These are phyloP conservation scores for Panus rudis DNA, from an alignment of 768 basidiomycete genomes.

Conservation along the genomic window DNA sequence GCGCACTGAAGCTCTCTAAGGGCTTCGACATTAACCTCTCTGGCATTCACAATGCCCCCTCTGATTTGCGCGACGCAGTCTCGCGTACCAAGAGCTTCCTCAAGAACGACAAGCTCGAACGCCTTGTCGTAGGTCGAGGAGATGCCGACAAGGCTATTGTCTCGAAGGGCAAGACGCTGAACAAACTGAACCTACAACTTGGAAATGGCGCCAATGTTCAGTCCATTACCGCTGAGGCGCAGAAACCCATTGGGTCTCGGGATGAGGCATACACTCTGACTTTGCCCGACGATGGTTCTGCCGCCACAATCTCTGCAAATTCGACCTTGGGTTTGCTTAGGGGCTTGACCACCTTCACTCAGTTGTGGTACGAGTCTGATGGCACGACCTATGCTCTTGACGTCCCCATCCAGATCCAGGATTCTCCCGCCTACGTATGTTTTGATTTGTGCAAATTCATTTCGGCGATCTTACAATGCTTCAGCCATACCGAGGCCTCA, in stretches of 20 bases:
- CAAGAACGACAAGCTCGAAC: constrained; percentile 46
- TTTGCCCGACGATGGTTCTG: constrained; percentile 45
- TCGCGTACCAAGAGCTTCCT: constrained; percentile 38
- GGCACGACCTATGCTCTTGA: constrained; percentile 45
- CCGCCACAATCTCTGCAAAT: constrained; percentile 51
- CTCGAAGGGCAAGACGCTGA: constrained; percentile 33
- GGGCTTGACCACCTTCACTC: constrained; percentile 69
- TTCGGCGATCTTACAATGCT: neutral
- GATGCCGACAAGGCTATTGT: constrained; percentile 35
- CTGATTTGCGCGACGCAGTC: constrained; percentile 55
- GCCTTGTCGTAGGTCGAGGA: constrained; percentile 56
- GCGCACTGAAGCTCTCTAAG: constrained; percentile 32
- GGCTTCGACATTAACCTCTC: constrained; percentile 44
- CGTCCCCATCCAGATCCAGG: constrained; percentile 53
- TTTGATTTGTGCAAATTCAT: neutral
- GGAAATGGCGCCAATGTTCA: constrained; percentile 19
- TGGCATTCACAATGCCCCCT: constrained; percentile 34
- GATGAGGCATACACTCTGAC: constrained; percentile 55
- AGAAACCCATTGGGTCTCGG: constrained; percentile 40
- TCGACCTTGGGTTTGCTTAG: constrained; percentile 62
- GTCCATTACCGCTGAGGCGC: constrained; percentile 47
- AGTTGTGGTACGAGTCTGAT: constrained; percentile 51
- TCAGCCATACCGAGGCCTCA: constrained; percentile 68
- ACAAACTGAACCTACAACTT: constrained; percentile 38
- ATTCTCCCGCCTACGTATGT: constrained; percentile 61